Base-by-base conservation (phyloP, 1,139 yeast genomes). In the Debaryomycetaceae sp. region DNA sequence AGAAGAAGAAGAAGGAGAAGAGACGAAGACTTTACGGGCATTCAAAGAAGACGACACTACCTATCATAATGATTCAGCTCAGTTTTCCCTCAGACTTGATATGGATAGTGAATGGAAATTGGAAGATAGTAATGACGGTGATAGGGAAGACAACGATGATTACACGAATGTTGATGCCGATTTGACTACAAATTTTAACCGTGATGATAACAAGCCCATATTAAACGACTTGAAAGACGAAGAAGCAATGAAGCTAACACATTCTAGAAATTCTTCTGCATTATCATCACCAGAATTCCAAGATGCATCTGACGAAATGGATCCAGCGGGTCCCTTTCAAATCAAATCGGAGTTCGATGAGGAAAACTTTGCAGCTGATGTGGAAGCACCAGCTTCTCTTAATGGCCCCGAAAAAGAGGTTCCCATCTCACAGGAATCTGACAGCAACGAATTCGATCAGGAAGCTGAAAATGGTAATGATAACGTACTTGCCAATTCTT, bases 121-220 rank as follows among this genome's bases (percentile, higher is more conserved):
- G 35, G 73, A 68, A 43, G 70, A 67, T 38, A 67, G 73, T 38
- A 61, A 67, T 41, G 75, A 70, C 48, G 75, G 74, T 13, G 75
- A 70, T 37, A 55, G 59, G 33, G 75, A 70, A 48, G 75, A 70
- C 42, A 70, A 70, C 45, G 70, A 64, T 38, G 66, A 61, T 14
- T 45, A 41, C 32, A 59, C 67, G 5, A 49, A 56, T 35, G 58
- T 56, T 35, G 64, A 61, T 13, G 11, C 26, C 11, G 26, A 22
- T 22, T 2, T 22, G 7, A 22, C 26, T 22, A 11, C 11, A 11
- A 11, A 8, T 22, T 11, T 8, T 22, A 11, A 8, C 11, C 11
- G 11, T 22, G 11, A 8, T 22, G 26, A 11, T 11, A 22, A 8
- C 26, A 22, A 22, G 11, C 11, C 26, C 11, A 11, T 8, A 11